Evolutionary conservation across 2,329 filamentous ascomycete species (phyloP), one percentile per base, ranked within the genome.

Genomic region (Neofusicoccum ribis): DNA sequence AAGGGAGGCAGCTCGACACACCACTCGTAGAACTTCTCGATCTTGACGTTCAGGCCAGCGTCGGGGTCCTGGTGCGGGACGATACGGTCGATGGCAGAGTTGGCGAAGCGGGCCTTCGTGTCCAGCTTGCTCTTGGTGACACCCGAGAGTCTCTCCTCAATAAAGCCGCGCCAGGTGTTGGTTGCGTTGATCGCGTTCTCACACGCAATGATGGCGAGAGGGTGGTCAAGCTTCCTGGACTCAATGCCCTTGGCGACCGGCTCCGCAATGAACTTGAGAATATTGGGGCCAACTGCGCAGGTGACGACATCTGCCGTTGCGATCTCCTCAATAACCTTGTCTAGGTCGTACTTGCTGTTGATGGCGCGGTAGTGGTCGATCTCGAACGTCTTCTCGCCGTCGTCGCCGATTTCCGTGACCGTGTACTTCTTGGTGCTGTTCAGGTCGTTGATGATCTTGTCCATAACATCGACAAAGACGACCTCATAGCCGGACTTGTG

Each of bases 1-100:
- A 98, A 97, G 2, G 94, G 94, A 50, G 88, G 90, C 77, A 88
- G 83, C 76, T 99, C 95, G 60, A 99, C 93, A 44, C 95, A 94
- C 95, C 95, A 99, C 83, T 99, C 95, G 82, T 92, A 97, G 85
- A 98, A 99, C 82, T 95, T 95, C 85, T 99, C 95, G 54, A 99
- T 93, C 74, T 90, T 93, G 70, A 99, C 95, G 74, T 97, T 89
- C 50, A 99, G 86, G 64, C 93, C 93, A 27, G 89, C 87, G 72
- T 91, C 82, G 59, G 87, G 81, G 67, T 92, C 89, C 81, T 98
- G 95, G 49, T 92, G 91, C 14, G 95, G 95, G 27, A 98, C 95
- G 76, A 99, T 99, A 67, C 95, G 92, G 84, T 99, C 95, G 77
- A 99, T 97, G 72, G 95, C 95, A 68, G 92, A 97, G 84, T 99